These are phyloP conservation scores for Sugiyamaella paludigena DNA, from an alignment of 1,139 yeast genomes.

Conservation along the genomic window DNA sequence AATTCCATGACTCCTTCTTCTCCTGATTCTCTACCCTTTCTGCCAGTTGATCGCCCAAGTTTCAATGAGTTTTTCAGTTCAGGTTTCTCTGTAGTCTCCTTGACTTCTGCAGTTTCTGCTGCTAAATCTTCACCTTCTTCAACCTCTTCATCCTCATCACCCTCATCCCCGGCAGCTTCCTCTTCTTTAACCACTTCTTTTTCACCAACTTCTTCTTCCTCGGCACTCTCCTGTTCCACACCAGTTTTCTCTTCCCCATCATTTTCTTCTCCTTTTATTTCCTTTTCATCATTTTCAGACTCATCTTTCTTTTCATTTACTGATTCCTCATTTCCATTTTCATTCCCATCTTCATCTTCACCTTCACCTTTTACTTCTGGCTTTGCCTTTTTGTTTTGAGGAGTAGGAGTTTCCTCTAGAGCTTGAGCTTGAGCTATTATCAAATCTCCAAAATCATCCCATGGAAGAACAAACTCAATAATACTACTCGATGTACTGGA, in stretches of 20 bases:
- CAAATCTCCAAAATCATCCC: constrained; percentile 45
- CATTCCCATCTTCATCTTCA: constrained; percentile 21
- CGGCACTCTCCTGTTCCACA: constrained; percentile 19
- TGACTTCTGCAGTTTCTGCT: neutral
- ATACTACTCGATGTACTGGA: constrained; percentile 25
- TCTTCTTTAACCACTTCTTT: constrained; percentile 25
- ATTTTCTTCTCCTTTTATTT: constrained; percentile 23
- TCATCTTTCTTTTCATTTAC: constrained; percentile 3
- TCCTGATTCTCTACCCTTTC: constrained; percentile 12
- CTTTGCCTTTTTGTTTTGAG: constrained; percentile 1
- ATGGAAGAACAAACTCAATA: constrained; percentile 44
- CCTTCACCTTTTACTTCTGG: constrained; percentile 16
- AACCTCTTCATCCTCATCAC: constrained; percentile 19
- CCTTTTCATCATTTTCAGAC: constrained; percentile 23
- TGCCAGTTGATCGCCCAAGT: constrained; percentile 17
- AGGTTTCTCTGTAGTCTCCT: neutral
- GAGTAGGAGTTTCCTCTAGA: constrained; percentile 17
- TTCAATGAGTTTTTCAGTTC: constrained; percentile 2
- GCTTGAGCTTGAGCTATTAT: constrained; percentile 42
- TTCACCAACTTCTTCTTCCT: constrained; percentile 28
- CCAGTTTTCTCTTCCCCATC: constrained; percentile 9
- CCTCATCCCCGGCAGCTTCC: constrained; percentile 19
- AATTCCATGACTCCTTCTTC: too few relatives aligned
- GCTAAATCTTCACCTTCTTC: constrained; percentile 10
- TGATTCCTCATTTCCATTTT: constrained; percentile 23